Percentiles rank a stretch among this genome's conserved stretches.
Conservation (phyloP, 257 asterid genomes). For the Handroanthus guayacan region DNA sequence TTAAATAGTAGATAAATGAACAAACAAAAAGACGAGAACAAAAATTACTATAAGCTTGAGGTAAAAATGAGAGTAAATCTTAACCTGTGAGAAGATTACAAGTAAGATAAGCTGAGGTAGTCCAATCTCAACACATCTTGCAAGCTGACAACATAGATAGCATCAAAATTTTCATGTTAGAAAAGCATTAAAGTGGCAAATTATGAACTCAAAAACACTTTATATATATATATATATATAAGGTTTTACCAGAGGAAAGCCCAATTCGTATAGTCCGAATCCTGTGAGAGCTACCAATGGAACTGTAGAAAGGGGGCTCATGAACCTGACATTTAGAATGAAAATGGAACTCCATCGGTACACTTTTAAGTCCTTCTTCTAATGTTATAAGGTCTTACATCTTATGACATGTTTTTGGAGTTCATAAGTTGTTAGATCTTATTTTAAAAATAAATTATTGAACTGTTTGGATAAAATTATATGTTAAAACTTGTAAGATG, state of each 20-base stretch:
- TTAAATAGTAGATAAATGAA: too few species aligned
- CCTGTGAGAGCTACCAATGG: constrained; percentile 95
- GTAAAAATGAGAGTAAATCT: not conserved
- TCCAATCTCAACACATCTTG: constrained; percentile 91
- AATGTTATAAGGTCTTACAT: too few species aligned
- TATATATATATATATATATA: not conserved
- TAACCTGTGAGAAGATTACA: constrained; percentile 87
- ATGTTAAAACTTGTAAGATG: too few species aligned
- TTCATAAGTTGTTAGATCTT: too few species aligned
- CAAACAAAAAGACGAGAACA: too few species aligned
- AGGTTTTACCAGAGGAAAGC: constrained; percentile 84
- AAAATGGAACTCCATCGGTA: not conserved
- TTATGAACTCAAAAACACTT: not conserved
- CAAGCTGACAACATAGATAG: constrained; percentile 54
- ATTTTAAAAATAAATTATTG: too few species aligned
- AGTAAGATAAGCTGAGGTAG: constrained; percentile 82
- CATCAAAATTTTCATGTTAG: constrained; percentile 22
- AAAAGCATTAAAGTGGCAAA: not conserved
- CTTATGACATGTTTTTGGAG: too few species aligned
- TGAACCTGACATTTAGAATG: constrained; percentile 54
- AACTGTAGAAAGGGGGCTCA: constrained; percentile 80
- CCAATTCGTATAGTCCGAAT: constrained; percentile 84
- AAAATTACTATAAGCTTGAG: too few species aligned
- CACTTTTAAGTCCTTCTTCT: too few species aligned
- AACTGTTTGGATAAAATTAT: too few species aligned